Percentiles rank a stretch among this genome's conserved stretches.
These are phyloP conservation scores for Escovopsis sp. DNA, from an alignment of 2,329 filamentous ascomycete species.

Conservation along the genomic window DNA sequence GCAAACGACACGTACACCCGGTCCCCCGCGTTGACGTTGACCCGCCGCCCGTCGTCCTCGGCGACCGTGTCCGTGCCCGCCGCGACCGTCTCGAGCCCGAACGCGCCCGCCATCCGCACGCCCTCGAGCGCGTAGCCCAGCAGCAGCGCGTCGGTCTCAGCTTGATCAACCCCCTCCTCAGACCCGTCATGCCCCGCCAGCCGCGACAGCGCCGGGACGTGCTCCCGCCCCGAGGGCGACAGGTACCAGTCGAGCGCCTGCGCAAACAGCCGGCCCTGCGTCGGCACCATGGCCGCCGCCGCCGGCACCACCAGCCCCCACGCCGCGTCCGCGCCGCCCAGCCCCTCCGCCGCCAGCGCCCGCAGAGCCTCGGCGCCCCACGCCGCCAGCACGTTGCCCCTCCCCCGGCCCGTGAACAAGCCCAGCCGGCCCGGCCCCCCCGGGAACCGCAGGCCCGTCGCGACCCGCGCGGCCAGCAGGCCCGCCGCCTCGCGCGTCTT, in stretches of 20 bases:
- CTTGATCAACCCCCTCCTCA: constrained; percentile 22
- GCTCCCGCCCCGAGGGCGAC: constrained; percentile 34
- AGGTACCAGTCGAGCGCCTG: constrained; percentile 63
- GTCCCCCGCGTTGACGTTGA: constrained; percentile 40
- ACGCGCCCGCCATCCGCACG: constrained; percentile 50
- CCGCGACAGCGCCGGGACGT: constrained; percentile 46
- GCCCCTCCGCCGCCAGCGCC: constrained; percentile 46
- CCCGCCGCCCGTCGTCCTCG: constrained; percentile 35
- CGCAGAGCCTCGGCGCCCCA: constrained; percentile 55
- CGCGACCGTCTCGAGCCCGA: constrained; percentile 45
- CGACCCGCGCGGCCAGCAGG: constrained; percentile 46
- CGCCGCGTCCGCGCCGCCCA: constrained; percentile 50
- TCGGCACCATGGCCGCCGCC: constrained; percentile 51
- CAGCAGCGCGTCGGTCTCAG: constrained; percentile 41
- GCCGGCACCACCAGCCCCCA: constrained; percentile 58
- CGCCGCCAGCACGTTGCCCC: constrained; percentile 40
- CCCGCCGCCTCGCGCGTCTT: constrained; percentile 40
- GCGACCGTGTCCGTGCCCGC: constrained; percentile 28
- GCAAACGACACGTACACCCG: constrained; percentile 50
- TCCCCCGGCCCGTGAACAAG: constrained; percentile 35
- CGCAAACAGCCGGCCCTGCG: constrained; percentile 57
- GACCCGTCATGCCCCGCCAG: constrained; percentile 40
- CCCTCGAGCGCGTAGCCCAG: constrained; percentile 60
- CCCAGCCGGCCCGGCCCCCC: constrained; percentile 17
- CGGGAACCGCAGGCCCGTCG: constrained; percentile 49